Evolutionary conservation across 2,329 filamentous ascomycete genomes (phyloP).

Genomic region (Trichoderma lentiforme): DNA sequence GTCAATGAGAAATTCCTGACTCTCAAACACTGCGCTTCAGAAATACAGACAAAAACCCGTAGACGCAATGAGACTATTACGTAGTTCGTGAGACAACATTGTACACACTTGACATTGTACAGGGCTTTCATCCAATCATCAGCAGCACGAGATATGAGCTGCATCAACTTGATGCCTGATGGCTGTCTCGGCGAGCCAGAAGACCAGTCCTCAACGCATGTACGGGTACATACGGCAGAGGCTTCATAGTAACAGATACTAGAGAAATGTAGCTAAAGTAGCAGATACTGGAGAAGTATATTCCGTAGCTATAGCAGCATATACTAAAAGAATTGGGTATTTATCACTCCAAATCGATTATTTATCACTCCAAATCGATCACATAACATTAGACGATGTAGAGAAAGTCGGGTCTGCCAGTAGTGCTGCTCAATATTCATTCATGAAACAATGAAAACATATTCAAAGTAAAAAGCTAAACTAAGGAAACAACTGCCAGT

Average conservation of each 20-base stretch:
- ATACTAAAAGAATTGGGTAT: too few relatives aligned
- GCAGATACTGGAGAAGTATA: too few relatives aligned
- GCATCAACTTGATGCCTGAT: not conserved
- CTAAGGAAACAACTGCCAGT: constrained; percentile 10
- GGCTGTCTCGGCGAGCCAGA: not conserved
- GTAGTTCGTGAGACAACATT: not conserved
- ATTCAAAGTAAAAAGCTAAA: not conserved
- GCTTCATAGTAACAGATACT: not conserved
- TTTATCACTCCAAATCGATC: not conserved
- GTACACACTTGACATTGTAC: not conserved
- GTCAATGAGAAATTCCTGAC: not conserved
- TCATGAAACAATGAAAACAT: not conserved
- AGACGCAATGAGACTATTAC: not conserved
- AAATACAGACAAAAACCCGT: not conserved
- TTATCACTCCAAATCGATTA: not conserved
- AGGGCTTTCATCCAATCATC: not conserved
- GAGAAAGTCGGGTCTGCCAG: not conserved
- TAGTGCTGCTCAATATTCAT: not conserved
- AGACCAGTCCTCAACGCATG: not conserved
- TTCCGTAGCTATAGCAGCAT: too few relatives aligned
- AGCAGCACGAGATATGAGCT: not conserved
- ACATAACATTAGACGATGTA: not conserved
- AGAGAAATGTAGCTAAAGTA: too few relatives aligned
- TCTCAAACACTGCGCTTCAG: not conserved
- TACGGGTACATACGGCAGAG: not conserved